Evolutionary conservation across 345 rosid species (phyloP).

Genomic region (Carallia brachiata): DNA sequence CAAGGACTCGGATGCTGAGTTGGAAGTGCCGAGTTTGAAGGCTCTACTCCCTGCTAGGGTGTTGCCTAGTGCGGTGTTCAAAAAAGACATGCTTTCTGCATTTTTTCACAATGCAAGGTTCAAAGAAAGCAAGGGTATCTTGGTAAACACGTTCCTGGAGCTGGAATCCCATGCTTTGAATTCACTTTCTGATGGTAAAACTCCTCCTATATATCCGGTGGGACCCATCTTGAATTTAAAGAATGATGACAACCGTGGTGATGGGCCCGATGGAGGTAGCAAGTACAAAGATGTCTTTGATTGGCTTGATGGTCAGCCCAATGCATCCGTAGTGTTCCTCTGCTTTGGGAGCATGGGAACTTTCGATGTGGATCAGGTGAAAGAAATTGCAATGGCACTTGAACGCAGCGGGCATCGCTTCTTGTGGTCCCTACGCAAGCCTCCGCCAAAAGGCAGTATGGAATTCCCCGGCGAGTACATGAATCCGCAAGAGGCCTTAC

Average conservation of each 20-base stretch:
- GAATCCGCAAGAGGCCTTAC: slow-evolving; percentile 28
- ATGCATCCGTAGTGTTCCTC: slow-evolving; percentile 49
- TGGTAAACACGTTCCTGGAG: slow-evolving; percentile 47
- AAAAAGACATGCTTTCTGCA: neutral
- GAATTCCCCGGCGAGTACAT: slow-evolving; percentile 21
- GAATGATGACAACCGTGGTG: neutral
- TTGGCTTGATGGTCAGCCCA: slow-evolving; percentile 62
- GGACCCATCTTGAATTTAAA: slow-evolving; percentile 50
- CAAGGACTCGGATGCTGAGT: slow-evolving; percentile 33
- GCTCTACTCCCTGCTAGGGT: slow-evolving; percentile 39
- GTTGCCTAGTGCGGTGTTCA: slow-evolving; percentile 20
- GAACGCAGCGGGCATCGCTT: slow-evolving; percentile 34
- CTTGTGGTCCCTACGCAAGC: slow-evolving; percentile 51
- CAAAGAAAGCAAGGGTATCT: slow-evolving; percentile 36
- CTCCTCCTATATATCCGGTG: slow-evolving; percentile 39
- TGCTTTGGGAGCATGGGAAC: slow-evolving; percentile 70
- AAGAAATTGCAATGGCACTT: slow-evolving; percentile 39
- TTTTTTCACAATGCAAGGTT: neutral
- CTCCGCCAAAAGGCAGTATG: slow-evolving; percentile 2
- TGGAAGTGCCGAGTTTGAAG: slow-evolving; percentile 29
- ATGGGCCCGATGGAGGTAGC: neutral
- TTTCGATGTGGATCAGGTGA: slow-evolving; percentile 43
- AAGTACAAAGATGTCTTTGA: slow-evolving; percentile 19
- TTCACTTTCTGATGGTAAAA: slow-evolving; percentile 13
- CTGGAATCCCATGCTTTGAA: slow-evolving; percentile 40